These are phyloP conservation scores for Salvia sclarea DNA, from an alignment of 305 asterid species.

Conservation along the genomic window DNA sequence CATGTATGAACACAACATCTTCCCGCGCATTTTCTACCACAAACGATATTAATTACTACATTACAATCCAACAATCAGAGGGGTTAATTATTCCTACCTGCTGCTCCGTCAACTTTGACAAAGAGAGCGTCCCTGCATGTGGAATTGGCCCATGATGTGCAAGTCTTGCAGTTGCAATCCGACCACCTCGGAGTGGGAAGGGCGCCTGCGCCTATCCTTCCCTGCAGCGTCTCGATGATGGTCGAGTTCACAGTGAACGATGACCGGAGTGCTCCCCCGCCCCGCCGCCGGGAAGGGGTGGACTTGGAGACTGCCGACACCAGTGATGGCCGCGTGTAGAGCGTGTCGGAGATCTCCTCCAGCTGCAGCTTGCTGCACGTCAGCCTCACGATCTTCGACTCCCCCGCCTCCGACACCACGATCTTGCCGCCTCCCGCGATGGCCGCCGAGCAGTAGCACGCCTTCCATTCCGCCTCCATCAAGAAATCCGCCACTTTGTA, in stretches of 20 bases:
- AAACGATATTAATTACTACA: too few relatives aligned
- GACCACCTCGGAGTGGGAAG: slow-evolving; percentile 80
- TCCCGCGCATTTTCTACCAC: slow-evolving; percentile 61
- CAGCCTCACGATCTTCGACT: slow-evolving; percentile 63
- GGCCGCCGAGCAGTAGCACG: slow-evolving; percentile 71
- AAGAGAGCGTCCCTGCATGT: slow-evolving; percentile 60
- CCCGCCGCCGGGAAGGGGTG: slow-evolving; percentile 26
- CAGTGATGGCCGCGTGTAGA: slow-evolving; percentile 69
- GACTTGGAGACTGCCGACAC: slow-evolving; percentile 62
- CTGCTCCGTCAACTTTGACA: slow-evolving; percentile 72
- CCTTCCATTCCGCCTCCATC: slow-evolving; percentile 77
- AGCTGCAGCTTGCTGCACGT: slow-evolving; percentile 59
- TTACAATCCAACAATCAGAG: too few relatives aligned
- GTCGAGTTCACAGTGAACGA: slow-evolving; percentile 61
- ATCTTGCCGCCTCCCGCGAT: slow-evolving; percentile 58
- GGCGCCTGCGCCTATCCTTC: slow-evolving; percentile 46
- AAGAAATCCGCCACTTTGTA: slow-evolving; percentile 59
- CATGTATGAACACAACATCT: slow-evolving; percentile 86
- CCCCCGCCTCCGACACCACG: slow-evolving; percentile 71
- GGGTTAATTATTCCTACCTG: too few relatives aligned
- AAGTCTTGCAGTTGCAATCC: slow-evolving; percentile 82
- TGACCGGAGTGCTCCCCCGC: slow-evolving; percentile 40
- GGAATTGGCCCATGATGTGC: slow-evolving; percentile 65
- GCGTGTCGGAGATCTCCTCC: slow-evolving; percentile 90
- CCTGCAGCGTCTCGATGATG: slow-evolving; percentile 71